Evolutionary conservation across 139 green algal genomes (phyloP).

Genomic region (Chlamydomonas applanata): DNA sequence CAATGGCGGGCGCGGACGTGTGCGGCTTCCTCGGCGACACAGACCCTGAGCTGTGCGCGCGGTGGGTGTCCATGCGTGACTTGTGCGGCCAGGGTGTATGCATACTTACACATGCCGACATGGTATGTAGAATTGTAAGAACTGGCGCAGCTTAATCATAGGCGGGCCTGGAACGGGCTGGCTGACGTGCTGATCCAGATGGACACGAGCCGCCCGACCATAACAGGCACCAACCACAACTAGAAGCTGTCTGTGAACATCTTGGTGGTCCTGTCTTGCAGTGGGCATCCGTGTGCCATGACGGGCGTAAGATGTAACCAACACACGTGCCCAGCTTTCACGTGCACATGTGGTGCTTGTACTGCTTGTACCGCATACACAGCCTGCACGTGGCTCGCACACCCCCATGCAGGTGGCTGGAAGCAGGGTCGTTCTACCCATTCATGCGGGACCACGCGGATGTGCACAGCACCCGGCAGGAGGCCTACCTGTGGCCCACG

Average conservation of each 20-base stretch:
- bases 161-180: background rate
- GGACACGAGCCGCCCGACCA: background rate
- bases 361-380: background rate
- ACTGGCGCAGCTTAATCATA: no score
- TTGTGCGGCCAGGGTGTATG: no score
- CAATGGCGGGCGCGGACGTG: conserved; percentile 48
- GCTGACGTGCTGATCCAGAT: no score
- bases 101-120: no score
- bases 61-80: conserved; percentile 14
- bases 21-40: conserved; percentile 52
- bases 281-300: no score
- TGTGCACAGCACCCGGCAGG: conserved; percentile 36
- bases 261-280: no score
- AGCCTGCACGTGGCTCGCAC: background rate
- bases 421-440: conserved; percentile 64
- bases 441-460: conserved; percentile 66
- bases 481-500: conserved; percentile 69
- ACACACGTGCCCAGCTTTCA: no score
- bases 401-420: conserved; percentile 54
- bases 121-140: no score
- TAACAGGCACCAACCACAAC: no score
- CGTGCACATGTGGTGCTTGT: no score
- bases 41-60: conserved; percentile 45
- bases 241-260: no score
- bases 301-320: no score